Evolutionary conservation across 495 filamentous ascomycete species (phyloP).

Genomic region (Aspergillus mulundensis): DNA sequence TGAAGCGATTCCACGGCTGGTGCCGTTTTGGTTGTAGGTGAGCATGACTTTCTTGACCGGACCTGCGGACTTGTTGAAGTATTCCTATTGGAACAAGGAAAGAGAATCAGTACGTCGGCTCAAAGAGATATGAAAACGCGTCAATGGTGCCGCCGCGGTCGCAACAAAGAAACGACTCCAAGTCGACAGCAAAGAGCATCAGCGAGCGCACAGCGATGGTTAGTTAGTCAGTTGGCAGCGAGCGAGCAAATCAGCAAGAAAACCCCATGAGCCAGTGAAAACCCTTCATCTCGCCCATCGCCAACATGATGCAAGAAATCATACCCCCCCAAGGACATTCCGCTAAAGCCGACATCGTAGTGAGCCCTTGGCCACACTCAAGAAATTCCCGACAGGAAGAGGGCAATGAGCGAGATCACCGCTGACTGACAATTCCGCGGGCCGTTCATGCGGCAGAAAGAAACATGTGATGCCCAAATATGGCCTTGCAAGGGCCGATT

Average conservation of each 20-base stretch:
- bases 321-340: neutral
- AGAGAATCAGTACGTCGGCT: constrained; percentile 40
- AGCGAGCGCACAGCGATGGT: constrained; percentile 68
- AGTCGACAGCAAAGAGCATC: constrained; percentile 48
- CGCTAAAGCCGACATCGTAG: neutral
- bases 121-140: constrained; percentile 19
- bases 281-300: neutral
- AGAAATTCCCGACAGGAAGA: neutral
- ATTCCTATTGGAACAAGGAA: constrained; percentile 69
- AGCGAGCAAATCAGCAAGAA: neutral
- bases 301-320: neutral
- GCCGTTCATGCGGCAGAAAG: neutral
- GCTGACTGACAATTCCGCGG: neutral
- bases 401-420: neutral
- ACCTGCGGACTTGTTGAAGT: constrained; percentile 83
- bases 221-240: constrained; percentile 30
- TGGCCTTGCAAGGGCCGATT: neutral
- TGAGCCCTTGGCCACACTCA: neutral
- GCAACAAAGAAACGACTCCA: constrained; percentile 24
- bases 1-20: constrained; percentile 82
- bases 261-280: neutral
- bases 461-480: neutral
- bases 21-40: constrained; percentile 87
- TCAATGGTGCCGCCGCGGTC: constrained; percentile 20
- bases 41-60: constrained; percentile 83